phyloP scores from a whole-genome alignment of 176 grass and related monocot species.

The Zoysia pacifica region DNA sequence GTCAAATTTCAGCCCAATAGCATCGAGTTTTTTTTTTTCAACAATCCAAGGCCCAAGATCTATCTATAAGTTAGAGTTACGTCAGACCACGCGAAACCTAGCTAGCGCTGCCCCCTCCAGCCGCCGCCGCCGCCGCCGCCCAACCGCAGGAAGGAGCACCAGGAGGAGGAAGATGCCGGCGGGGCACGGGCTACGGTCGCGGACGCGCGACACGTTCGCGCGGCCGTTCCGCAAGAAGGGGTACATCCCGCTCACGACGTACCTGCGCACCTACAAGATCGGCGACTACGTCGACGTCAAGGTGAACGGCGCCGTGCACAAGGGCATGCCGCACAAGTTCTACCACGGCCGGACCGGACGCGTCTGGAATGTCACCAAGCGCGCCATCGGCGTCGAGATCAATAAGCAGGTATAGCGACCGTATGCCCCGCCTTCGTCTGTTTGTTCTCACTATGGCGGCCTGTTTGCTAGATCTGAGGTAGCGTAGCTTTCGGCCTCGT shows the following conservation, averaged over 20 bases:
- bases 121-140: slow-evolving; percentile 25
- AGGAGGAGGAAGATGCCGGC: slow-evolving; percentile 62
- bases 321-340: slow-evolving; percentile 97
- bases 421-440: background rate
- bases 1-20: no score
- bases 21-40: no score
- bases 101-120: slow-evolving; percentile 18
- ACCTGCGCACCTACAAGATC: slow-evolving; percentile 85
- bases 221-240: slow-evolving; percentile 77
- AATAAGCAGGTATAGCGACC: slow-evolving; percentile 79
- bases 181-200: slow-evolving; percentile 70
- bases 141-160: slow-evolving; percentile 11
- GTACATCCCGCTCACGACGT: slow-evolving; percentile 78
- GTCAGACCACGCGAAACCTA: slow-evolving; percentile 39
- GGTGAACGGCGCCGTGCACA: slow-evolving; percentile 91
- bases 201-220: slow-evolving; percentile 80
- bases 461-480: slow-evolving; percentile 16
- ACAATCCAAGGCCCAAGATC: slow-evolving; percentile 13
- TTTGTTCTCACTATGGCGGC: background rate
- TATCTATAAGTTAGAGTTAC: slow-evolving; percentile 5
- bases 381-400: slow-evolving; percentile 94
- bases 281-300: slow-evolving; percentile 91
- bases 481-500: background rate
- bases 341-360: slow-evolving; percentile 84
- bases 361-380: slow-evolving; percentile 96